These are phyloP conservation scores for Ogataea henricii DNA, from an alignment of 805 yeast genomes.

Conservation along the genomic window DNA sequence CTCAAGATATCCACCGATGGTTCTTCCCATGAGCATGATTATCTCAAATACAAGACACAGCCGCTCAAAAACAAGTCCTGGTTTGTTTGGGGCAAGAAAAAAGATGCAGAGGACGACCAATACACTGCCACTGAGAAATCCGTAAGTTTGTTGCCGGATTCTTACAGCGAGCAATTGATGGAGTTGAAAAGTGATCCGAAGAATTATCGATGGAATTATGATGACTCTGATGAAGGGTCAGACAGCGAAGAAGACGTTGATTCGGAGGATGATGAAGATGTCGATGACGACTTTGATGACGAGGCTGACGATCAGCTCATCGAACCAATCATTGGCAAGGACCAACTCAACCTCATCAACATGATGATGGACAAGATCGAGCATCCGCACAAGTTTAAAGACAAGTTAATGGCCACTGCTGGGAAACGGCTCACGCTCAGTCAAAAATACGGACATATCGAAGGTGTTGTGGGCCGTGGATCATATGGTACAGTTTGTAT, in stretches of 20 bases:
- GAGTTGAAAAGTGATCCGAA: constrained; percentile 39
- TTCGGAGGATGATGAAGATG: constrained; percentile 32
- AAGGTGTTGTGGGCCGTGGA: constrained; percentile 51
- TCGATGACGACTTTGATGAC: constrained; percentile 38
- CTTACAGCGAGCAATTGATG: constrained; percentile 37
- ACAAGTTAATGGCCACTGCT: constrained; percentile 26
- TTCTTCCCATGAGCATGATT: constrained; percentile 38
- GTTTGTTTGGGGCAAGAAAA: constrained; percentile 37
- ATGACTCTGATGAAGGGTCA: constrained; percentile 35
- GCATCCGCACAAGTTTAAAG: constrained; percentile 38
- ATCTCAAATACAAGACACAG: constrained; percentile 35
- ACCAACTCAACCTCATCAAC: constrained; percentile 50
- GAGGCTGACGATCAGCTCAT: constrained; percentile 42
- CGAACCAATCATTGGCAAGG: constrained; percentile 52
- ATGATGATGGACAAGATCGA: constrained; percentile 49
- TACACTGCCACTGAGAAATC: constrained; percentile 34
- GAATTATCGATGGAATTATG: constrained; percentile 41
- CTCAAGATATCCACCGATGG: constrained; percentile 34
- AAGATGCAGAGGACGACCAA: constrained; percentile 32
- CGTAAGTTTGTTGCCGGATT: constrained; percentile 39
- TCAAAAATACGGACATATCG: constrained; percentile 52
- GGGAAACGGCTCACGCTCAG: constrained; percentile 38
- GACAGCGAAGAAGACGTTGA: constrained; percentile 21
- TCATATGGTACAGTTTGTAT: constrained; percentile 51
- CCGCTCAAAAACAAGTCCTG: constrained; percentile 33